These are phyloP conservation scores for Pichia scutulata DNA, from an alignment of 805 yeast species.

Conservation along the genomic window DNA sequence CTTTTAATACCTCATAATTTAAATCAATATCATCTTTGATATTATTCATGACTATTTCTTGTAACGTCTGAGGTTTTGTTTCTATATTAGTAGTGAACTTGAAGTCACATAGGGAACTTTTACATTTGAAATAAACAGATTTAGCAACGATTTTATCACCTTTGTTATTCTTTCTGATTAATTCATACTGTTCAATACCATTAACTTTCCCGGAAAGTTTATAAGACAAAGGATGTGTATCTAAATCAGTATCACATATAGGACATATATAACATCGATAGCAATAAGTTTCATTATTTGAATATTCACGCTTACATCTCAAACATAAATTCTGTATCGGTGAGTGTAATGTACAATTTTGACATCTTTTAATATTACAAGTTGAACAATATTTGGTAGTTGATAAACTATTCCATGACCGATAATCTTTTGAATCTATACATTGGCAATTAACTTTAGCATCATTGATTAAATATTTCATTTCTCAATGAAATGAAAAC, in stretches of 20 bases:
- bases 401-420: conserved; percentile 11
- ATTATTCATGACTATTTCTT: conserved; percentile 21
- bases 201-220: conserved; percentile 11
- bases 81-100: conserved; percentile 32
- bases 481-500: background rate
- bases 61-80: conserved; percentile 35
- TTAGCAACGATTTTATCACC: conserved; percentile 21
- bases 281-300: conserved; percentile 14
- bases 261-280: conserved; percentile 31
- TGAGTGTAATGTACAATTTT: conserved; percentile 18
- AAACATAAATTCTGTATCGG: conserved; percentile 1
- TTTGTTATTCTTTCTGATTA: background rate
- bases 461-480: conserved; percentile 1
- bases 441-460: conserved; percentile 4
- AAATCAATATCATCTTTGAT: conserved; percentile 5
- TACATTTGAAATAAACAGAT: conserved; percentile 33
- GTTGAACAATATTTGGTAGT: conserved; percentile 22
- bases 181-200: background rate
- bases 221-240: conserved; percentile 7
- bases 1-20: conserved; percentile 11
- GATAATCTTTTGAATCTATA: conserved; percentile 12
- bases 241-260: conserved; percentile 17
- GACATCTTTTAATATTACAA: conserved; percentile 25
- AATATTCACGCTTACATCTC: conserved; percentile 4
- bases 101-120: conserved; percentile 29